Base-by-base conservation (phyloP, 148 eudicot genomes). In the Chenopodium album region DNA sequence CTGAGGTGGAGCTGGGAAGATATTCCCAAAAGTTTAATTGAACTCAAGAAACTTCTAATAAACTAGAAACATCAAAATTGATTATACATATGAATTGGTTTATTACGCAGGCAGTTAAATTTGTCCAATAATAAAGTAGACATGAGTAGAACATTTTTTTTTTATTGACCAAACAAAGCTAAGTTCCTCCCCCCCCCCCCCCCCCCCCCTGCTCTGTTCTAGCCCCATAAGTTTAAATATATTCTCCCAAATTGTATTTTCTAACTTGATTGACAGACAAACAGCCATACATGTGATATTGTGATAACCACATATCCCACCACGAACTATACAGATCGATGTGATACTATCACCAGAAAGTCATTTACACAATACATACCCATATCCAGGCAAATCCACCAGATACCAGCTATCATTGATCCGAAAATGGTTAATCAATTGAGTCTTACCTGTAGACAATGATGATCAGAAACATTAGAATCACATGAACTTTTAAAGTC, bases 361-460 rank as follows among this genome's bases (percentile, higher is more conserved):
- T 52, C 17, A 14, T 52, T 10, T 2, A 31, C 11, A 69, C 46
- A 60, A 70, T 79, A 6, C 90, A 80, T 96, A 96, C 99, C 99
- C 99, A 78, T 92, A 96, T 87, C 99, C 99, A 54, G 99, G 99
- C 85, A 96, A 89, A 87, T 96, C 99, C 78, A 94, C 99, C 68
- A 96, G 88, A 87, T 89, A 92, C 99, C 99, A 96, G 88, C 97
- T 92, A 75, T 92, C 94, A 82, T 96, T 94, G 66, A 96, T 87
- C 70, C 91, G 92, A 82, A 96, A 96, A 86, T 96, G 99, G 88
- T 96, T 96, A 89, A 96, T 96, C 78, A 95, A 96, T 81, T 96
- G 99, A 80, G 99, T 96, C 84, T 96, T 96, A 84, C 99, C 99
- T 96, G 91, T 88, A 89, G 78, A 80, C 34, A 64, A 76, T 31